These are phyloP conservation scores for Monosporozyma siamensis DNA, from an alignment of 805 yeast genomes.

Conservation along the genomic window DNA sequence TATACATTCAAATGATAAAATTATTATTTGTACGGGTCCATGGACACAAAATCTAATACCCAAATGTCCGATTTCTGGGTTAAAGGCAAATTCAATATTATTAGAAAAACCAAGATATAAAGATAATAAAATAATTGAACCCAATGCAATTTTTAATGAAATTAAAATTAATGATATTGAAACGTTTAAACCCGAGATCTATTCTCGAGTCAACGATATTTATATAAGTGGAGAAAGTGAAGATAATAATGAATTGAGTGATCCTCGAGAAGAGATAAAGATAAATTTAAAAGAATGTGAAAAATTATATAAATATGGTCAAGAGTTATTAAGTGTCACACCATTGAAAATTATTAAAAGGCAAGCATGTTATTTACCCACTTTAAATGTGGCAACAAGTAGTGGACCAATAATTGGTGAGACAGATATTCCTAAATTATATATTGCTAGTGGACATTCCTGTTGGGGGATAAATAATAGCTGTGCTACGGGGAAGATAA, in stretches of 20 bases:
- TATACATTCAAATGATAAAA: conserved; percentile 34
- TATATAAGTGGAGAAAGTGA: conserved; percentile 98
- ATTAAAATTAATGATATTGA: conserved; percentile 56
- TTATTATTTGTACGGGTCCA: conserved; percentile 87
- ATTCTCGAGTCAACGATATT: conserved; percentile 91
- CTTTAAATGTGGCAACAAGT: conserved; percentile 82
- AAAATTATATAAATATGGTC: conserved; percentile 71
- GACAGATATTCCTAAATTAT: conserved; percentile 73
- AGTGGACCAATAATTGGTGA: conserved; percentile 93
- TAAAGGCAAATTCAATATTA: conserved; percentile 92
- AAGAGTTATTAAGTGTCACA: conserved; percentile 64
- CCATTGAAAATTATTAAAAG: conserved; percentile 63
- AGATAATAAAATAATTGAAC: conserved; percentile 45
- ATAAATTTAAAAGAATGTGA: conserved; percentile 84
- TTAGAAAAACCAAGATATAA: conserved; percentile 50
- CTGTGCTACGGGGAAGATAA: conserved; percentile 89
- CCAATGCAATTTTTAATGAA: conserved; percentile 92
- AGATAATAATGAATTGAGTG: conserved; percentile 82
- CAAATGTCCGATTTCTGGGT: conserved; percentile 88
- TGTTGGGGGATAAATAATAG: conserved; percentile 99
- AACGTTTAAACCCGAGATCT: conserved; percentile 85
- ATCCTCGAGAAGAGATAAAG: conserved; percentile 86
- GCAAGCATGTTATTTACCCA: conserved; percentile 95
- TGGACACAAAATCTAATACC: conserved; percentile 91
- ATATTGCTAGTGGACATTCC: conserved; percentile 85